These are phyloP conservation scores for Globisporangium canariense DNA, from an alignment of 352 stramenopile species.

Conservation along the genomic window DNA sequence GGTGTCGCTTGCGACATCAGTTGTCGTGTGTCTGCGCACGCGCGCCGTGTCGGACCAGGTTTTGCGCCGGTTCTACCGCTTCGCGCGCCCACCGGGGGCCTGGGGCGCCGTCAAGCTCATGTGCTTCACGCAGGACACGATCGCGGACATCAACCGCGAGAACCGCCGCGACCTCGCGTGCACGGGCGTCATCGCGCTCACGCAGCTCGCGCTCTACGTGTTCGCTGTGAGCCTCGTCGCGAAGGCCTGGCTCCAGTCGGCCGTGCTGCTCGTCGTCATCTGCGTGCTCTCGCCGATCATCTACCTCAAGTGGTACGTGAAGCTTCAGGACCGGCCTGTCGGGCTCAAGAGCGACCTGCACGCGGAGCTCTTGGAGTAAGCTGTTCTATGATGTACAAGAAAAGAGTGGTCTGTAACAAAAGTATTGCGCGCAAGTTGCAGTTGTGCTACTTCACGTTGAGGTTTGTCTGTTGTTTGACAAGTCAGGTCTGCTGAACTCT, in stretches of 20 bases:
- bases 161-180: constrained; percentile 61
- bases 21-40: constrained; percentile 42
- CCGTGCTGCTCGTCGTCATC: constrained; percentile 40
- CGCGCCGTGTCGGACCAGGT: constrained; percentile 43
- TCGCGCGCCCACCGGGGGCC: constrained; percentile 52
- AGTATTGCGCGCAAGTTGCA: background rate
- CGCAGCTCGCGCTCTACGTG: constrained; percentile 62
- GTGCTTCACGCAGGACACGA: constrained; percentile 52
- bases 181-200: constrained; percentile 58
- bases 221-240: constrained; percentile 62
- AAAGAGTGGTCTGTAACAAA: background rate
- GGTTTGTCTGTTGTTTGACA: constrained; percentile 2
- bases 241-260: constrained; percentile 55
- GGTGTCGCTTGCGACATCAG: constrained; percentile 40
- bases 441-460: constrained; percentile 1
- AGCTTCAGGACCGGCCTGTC: constrained; percentile 55
- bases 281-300: constrained; percentile 45
- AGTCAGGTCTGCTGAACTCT: background rate
- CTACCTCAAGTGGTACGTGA: constrained; percentile 77
- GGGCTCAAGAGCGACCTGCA: constrained; percentile 50
- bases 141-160: constrained; percentile 53
- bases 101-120: constrained; percentile 58
- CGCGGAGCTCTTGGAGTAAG: constrained; percentile 32
- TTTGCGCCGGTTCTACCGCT: constrained; percentile 63
- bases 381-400: background rate